Conservation (phyloP, 495 filamentous ascomycete species). For the Neurospora africana region DNA sequence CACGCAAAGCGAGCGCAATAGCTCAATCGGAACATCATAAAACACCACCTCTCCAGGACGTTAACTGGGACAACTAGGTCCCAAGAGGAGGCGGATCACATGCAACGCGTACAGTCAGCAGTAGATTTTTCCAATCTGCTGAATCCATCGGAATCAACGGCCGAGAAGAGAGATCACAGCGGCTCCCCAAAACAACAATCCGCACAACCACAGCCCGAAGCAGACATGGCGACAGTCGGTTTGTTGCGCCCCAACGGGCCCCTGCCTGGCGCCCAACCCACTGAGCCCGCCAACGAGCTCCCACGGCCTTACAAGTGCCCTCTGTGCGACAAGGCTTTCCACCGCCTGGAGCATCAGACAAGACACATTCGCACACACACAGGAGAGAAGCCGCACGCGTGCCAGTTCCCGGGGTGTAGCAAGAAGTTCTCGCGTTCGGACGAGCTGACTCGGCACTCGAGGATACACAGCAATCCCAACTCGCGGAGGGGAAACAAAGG, state of each 20-base stretch:
- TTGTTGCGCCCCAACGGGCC: conserved; percentile 63
- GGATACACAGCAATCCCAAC: conserved; percentile 99
- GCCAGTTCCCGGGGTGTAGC: conserved; percentile 87
- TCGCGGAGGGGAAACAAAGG: conserved; percentile 88
- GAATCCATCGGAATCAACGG: conserved; percentile 43
- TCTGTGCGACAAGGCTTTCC: conserved; percentile 97
- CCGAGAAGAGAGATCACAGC: conserved; percentile 9
- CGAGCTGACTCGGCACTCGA: conserved; percentile 90
- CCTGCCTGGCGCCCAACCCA: conserved; percentile 42
- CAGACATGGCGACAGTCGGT: conserved; percentile 57
- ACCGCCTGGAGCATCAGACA: conserved; percentile 96
- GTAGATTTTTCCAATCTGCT: conserved; percentile 73
- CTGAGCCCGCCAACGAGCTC: conserved; percentile 52
- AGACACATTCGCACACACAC: conserved; percentile 96
- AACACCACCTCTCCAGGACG: not conserved
- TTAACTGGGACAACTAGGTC: conserved; percentile 3
- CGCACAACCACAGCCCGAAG: conserved; percentile 24
- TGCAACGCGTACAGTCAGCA: conserved; percentile 62
- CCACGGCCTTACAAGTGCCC: conserved; percentile 97
- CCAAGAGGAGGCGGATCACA: conserved; percentile 40
- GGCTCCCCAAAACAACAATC: conserved; percentile 19
- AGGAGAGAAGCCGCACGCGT: conserved; percentile 95
- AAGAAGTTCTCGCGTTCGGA: conserved; percentile 97
- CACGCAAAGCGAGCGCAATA: conserved; percentile 16
- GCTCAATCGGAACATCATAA: conserved; percentile 10